Evolutionary conservation across 2,329 filamentous ascomycete species (phyloP).

Genomic region (Kalmusia sp.): DNA sequence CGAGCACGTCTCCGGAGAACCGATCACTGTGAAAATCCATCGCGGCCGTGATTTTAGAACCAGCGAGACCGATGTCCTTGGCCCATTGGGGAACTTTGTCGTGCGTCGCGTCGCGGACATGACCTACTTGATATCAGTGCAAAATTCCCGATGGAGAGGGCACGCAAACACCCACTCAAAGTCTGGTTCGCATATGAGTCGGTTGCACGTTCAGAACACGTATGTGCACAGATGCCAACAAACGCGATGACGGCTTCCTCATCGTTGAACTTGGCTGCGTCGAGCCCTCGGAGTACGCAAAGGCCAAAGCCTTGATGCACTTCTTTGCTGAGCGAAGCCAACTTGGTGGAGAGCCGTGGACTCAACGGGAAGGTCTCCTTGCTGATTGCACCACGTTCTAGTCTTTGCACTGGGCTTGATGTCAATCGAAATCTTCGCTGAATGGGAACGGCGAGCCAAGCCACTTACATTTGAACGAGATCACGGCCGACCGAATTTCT

Average conservation of each 20-base stretch:
- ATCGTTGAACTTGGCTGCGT: slow-evolving; percentile 42
- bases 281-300: slow-evolving; percentile 40
- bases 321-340: slow-evolving; percentile 34
- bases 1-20: slow-evolving; percentile 46
- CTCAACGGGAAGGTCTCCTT: slow-evolving; percentile 34
- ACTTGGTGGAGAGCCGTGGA: slow-evolving; percentile 29
- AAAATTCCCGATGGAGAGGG: not conserved
- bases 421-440: not conserved
- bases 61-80: slow-evolving; percentile 44
- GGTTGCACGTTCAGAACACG: slow-evolving; percentile 40
- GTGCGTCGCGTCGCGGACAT: slow-evolving; percentile 46
- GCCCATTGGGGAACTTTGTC: slow-evolving; percentile 40
- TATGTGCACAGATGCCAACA: slow-evolving; percentile 40
- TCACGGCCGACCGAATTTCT: slow-evolving; percentile 40
- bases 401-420: slow-evolving; percentile 22
- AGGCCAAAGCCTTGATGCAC: slow-evolving; percentile 39
- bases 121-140: slow-evolving; percentile 21
- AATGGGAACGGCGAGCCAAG: no score
- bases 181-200: slow-evolving; percentile 49
- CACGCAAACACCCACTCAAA: slow-evolving; percentile 26
- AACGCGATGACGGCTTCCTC: slow-evolving; percentile 47
- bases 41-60: slow-evolving; percentile 44
- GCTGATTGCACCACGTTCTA: slow-evolving; percentile 27
- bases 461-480: slow-evolving; percentile 39
- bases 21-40: slow-evolving; percentile 49